phyloP scores from a whole-genome alignment of 805 yeast species.

The Spathaspora arborariae region DNA sequence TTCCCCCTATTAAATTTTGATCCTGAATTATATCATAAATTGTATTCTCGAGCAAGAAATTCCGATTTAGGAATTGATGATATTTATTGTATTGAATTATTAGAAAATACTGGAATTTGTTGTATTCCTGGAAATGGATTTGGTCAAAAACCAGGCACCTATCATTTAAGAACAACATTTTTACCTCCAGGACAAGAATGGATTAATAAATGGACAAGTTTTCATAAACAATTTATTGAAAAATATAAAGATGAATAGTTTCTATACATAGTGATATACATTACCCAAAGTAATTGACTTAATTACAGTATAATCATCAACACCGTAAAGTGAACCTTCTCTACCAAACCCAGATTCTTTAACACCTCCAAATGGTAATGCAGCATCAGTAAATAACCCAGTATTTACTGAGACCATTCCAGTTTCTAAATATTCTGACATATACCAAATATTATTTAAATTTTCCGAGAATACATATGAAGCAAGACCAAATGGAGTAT shows the following conservation, averaged over 20 bases:
- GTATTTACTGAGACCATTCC: conserved; percentile 66
- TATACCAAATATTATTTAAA: conserved; percentile 46
- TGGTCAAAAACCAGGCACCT: conserved; percentile 87
- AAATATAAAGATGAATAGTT: conserved; percentile 36
- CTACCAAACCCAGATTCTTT: conserved; percentile 78
- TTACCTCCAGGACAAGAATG: conserved; percentile 93
- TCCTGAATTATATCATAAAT: conserved; percentile 41
- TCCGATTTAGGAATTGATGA: conserved; percentile 70
- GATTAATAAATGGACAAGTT: conserved; percentile 72
- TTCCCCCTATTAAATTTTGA: conserved; percentile 78
- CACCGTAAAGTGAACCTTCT: conserved; percentile 73
- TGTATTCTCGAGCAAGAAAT: conserved; percentile 57
- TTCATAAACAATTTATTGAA: conserved; percentile 70
- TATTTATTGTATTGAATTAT: conserved; percentile 77
- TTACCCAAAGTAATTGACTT: conserved; percentile 52
- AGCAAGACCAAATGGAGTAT: conserved; percentile 55
- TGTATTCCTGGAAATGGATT: conserved; percentile 98
- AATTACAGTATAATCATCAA: conserved; percentile 66
- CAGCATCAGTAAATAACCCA: conserved; percentile 53
- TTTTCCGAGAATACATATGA: conserved; percentile 55
- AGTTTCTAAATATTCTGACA: conserved; percentile 55
- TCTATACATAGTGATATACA: conserved; percentile 18
- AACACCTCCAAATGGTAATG: conserved; percentile 76
- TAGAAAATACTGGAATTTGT: conserved; percentile 91
- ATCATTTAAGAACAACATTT: conserved; percentile 94